A percentile compares a stretch with the other conserved stretches of the same genome.
Conservation (phyloP, 1,139 yeast genomes). For the Candida freyschussii region DNA sequence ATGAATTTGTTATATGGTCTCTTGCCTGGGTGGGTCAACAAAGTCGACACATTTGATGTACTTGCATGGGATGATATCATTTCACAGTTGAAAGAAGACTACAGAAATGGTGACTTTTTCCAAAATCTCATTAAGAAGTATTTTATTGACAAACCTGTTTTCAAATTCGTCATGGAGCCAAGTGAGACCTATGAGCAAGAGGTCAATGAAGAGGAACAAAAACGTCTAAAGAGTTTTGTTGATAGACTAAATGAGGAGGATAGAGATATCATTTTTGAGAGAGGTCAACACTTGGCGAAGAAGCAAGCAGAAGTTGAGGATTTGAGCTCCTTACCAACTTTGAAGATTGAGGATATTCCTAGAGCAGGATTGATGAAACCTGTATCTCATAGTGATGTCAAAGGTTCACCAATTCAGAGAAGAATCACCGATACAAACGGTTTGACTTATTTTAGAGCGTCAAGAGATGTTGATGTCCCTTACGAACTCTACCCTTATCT, state of each 20-base stretch:
- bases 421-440: conserved; percentile 71
- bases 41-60: conserved; percentile 61
- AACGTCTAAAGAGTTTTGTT: conserved; percentile 44
- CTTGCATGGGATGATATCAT: conserved; percentile 64
- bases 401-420: conserved; percentile 28
- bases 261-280: conserved; percentile 47
- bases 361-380: conserved; percentile 43
- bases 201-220: conserved; percentile 51
- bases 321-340: conserved; percentile 72
- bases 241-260: conserved; percentile 49
- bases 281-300: conserved; percentile 56
- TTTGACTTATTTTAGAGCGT: conserved; percentile 62
- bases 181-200: conserved; percentile 45
- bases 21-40: conserved; percentile 81
- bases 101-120: conserved; percentile 57
- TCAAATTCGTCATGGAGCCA: conserved; percentile 77
- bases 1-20: conserved; percentile 68
- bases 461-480: conserved; percentile 54
- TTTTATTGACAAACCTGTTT: conserved; percentile 49
- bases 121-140: conserved; percentile 50
- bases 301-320: conserved; percentile 71
- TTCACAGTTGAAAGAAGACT: conserved; percentile 55
- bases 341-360: conserved; percentile 68
- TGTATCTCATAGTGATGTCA: conserved; percentile 29
- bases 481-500: conserved; percentile 58